Evolutionary conservation across 352 stramenopile species (phyloP).

Genomic region (Phytophthora boehmeriae): DNA sequence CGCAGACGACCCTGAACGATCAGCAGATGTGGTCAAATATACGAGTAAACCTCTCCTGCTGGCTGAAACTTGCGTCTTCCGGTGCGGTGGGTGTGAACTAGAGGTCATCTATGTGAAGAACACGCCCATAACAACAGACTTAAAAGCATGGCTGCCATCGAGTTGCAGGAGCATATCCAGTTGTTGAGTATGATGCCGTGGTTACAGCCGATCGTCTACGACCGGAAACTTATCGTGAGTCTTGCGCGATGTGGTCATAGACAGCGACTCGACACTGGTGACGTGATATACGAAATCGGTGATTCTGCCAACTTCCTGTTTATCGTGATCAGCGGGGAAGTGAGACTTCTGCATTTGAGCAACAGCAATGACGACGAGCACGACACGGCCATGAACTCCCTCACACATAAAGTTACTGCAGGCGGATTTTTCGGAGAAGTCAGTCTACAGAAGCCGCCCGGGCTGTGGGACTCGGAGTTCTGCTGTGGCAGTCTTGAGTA

Average conservation of each 20-base stretch:
- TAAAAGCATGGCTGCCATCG: constrained; percentile 15
- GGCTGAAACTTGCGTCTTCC: constrained; percentile 69
- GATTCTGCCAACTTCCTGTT: constrained; percentile 71
- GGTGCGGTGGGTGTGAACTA: constrained; percentile 58
- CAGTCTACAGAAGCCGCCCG: constrained; percentile 34
- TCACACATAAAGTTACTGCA: constrained; percentile 39
- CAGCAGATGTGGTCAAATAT: constrained; percentile 52
- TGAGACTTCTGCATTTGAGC: constrained; percentile 30
- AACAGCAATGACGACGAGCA: constrained; percentile 1
- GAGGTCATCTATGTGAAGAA: constrained; percentile 70
- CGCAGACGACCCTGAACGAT: background rate
- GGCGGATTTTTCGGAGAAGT: constrained; percentile 74
- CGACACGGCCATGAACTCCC: background rate
- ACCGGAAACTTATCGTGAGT: constrained; percentile 54
- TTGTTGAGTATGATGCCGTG: constrained; percentile 60
- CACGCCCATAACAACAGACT: background rate
- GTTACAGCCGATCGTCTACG: constrained; percentile 60
- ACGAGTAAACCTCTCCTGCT: constrained; percentile 79
- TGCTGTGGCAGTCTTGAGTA: constrained; percentile 45
- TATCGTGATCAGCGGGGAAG: constrained; percentile 60
- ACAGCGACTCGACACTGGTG: constrained; percentile 43
- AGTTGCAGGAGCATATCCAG: constrained; percentile 49
- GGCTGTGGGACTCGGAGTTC: background rate
- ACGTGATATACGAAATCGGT: constrained; percentile 64
- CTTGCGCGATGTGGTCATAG: constrained; percentile 53